Conservation (phyloP, 2,329 filamentous ascomycete species). For the Tolypocladium pustulatum region DNA sequence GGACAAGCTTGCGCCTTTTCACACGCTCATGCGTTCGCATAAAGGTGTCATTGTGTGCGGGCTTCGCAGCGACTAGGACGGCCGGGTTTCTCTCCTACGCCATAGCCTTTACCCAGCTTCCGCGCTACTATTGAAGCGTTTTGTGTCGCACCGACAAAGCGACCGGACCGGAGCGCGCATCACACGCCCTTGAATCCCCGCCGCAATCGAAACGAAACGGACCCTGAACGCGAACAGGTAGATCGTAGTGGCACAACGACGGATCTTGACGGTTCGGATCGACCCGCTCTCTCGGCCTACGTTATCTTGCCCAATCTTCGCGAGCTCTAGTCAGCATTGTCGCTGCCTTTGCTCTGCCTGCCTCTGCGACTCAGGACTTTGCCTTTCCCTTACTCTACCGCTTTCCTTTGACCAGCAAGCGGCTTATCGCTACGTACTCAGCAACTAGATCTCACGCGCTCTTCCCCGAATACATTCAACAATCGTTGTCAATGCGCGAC, state of each 20-base stretch:
- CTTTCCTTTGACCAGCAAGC: background rate
- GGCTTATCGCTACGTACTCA: background rate
- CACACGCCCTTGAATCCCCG: background rate
- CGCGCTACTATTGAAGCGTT: background rate
- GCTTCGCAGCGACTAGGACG: background rate
- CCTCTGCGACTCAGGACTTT: background rate
- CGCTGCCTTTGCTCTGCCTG: background rate
- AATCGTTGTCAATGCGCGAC: background rate
- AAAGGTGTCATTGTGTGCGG: background rate
- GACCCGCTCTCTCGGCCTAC: background rate
- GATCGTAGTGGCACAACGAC: background rate
- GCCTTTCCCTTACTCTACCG: background rate
- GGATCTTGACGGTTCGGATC: background rate
- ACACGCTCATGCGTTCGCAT: background rate
- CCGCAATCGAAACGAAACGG: background rate
- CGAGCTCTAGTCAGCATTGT: background rate
- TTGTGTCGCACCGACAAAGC: background rate
- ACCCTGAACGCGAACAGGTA: background rate
- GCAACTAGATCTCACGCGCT: background rate
- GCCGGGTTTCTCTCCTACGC: background rate
- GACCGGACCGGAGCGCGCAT: background rate
- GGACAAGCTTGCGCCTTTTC: background rate
- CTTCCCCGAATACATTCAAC: background rate
- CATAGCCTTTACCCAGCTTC: background rate
- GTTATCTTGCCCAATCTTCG: background rate